phyloP scores from a whole-genome alignment of 2,329 filamentous ascomycete species.

The Colletotrichum filicis region DNA sequence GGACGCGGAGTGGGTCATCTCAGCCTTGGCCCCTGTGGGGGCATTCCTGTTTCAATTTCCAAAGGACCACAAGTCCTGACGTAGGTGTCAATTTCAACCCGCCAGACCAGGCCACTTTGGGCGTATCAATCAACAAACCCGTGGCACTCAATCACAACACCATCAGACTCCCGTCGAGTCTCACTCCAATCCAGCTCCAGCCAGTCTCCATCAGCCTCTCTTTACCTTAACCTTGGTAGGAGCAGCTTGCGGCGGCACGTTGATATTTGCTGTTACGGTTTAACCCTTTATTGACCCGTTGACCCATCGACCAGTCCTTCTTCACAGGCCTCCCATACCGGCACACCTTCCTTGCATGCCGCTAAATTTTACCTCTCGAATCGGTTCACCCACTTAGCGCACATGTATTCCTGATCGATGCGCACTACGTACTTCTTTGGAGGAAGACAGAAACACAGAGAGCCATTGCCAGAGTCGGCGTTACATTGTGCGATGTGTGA shows the following conservation, averaged over 20 bases:
- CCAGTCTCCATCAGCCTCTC: too few species aligned
- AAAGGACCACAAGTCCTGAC: conserved; percentile 28
- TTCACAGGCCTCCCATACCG: conserved; percentile 6
- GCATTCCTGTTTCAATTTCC: conserved; percentile 30
- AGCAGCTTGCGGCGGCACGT: neutral
- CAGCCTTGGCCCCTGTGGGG: conserved; percentile 31
- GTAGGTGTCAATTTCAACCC: conserved; percentile 26
- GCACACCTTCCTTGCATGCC: neutral
- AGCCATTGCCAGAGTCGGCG: neutral
- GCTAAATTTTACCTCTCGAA: neutral
- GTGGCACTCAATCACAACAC: neutral
- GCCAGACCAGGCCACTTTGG: neutral
- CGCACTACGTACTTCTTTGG: neutral
- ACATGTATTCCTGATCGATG: neutral
- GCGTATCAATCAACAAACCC: conserved; percentile 8
- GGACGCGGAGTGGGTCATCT: neutral
- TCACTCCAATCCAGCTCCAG: neutral
- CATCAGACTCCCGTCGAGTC: neutral
- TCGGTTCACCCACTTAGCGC: neutral
- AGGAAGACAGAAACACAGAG: neutral
- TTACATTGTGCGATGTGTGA: neutral
- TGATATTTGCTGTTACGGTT: neutral
- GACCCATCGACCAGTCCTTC: neutral
- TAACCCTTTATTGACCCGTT: neutral
- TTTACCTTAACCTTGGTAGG: neutral